phyloP scores from a whole-genome alignment of 2,329 filamentous ascomycete genomes.

The Geosmithia putterillii region DNA sequence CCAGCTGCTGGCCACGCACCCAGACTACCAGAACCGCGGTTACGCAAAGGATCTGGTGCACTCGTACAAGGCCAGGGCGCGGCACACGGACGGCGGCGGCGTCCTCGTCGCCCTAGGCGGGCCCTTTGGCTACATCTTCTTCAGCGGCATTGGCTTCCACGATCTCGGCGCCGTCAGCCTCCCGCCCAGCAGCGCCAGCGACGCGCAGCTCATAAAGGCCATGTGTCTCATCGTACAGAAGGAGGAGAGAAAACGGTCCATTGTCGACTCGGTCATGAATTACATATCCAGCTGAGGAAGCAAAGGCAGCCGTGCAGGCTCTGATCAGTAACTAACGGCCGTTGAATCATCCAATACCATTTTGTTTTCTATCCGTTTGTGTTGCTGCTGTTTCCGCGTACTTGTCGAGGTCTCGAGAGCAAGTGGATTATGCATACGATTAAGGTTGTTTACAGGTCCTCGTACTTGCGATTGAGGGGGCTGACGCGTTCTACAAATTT shows the following conservation, averaged over 20 bases:
- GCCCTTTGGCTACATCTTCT: constrained; percentile 7
- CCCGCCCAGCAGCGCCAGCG: constrained; percentile 3
- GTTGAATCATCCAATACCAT: no score
- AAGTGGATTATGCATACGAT: no score
- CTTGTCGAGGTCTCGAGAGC: no score
- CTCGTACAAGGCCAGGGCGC: constrained; percentile 4
- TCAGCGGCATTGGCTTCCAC: constrained; percentile 6
- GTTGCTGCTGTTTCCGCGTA: no score
- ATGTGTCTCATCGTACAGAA: constrained; percentile 4
- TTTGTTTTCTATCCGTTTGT: no score
- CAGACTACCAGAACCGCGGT: constrained; percentile 6
- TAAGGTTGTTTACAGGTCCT: no score
- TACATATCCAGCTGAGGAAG: constrained; percentile 6
- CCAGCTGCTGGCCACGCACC: constrained; percentile 7
- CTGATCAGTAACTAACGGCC: no score
- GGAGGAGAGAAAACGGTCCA: constrained; percentile 5
- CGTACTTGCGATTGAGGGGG: no score
- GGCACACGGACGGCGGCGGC: constrained; percentile 4
- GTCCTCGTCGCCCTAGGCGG: constrained; percentile 6
- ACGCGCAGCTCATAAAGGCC: constrained; percentile 4
- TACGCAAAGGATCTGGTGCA: constrained; percentile 7
- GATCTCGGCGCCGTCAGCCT: constrained; percentile 5
- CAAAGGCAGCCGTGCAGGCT: no score
- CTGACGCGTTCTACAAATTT: no score
- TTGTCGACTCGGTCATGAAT: constrained; percentile 6